Evolutionary conservation across 2,329 filamentous ascomycete species (phyloP), one percentile per base, ranked within the genome.

Genomic region (Emergomyces pasteurianus): DNA sequence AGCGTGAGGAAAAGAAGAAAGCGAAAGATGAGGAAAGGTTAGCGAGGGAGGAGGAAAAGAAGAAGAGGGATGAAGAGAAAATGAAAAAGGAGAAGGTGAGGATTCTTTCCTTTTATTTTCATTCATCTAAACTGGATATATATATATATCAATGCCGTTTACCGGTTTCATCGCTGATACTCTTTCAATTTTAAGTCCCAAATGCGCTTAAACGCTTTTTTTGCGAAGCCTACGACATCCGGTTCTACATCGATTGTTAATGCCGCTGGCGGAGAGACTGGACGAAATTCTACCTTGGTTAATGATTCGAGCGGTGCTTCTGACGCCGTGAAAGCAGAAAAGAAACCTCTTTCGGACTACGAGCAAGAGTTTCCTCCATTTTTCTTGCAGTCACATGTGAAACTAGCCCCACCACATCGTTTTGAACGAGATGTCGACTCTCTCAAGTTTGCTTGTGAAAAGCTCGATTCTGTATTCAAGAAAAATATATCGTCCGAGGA

Each of bases 351-450:
- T 28, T 80, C 82, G 0, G 80, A 83, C 52, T 92, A 90, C 66
- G 77, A 88, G 21, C 85, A 84, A 65, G 78, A 81, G 42, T 97
- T 97, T 68, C 82, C 90, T 38, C 86, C 89, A 0, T 97, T 96
- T 72, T 92, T 88, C 64, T 70, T 94, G 53, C 87, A 90, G 62
- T 80, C 85, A 2, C 82, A 90, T 68, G 88, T 90, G 1, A 82
- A 75, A n/a, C 67, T 96, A 59, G 90, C 91, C 0, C 79, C 81
- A 0, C 66, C 67, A 0, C 75, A 79, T 56, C 78, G 77, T 2
- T 83, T 83, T 34, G 72, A 79, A 46, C 79, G 86, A 71, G 85
- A 89, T 65, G 70, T 80, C 1, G 78, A 84, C 62, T 81, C 83
- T 0, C 76, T 79, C 31, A 69, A 77, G n/a, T 75, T 85, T 82